phyloP scores from a whole-genome alignment of 83 land plant species.

The Thuja plicata region DNA sequence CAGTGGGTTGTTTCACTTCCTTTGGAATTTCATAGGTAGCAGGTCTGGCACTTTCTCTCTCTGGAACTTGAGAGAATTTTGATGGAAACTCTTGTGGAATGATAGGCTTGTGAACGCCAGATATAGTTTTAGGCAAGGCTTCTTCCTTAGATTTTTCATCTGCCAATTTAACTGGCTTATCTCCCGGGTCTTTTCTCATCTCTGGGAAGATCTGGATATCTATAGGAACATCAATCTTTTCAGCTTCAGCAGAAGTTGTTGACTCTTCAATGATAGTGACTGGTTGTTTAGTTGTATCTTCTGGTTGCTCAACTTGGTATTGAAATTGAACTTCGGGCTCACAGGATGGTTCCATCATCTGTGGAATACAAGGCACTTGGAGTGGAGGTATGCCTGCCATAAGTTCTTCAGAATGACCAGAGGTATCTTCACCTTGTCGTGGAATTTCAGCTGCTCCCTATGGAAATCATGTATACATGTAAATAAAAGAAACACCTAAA shows the following conservation, averaged over 20 bases:
- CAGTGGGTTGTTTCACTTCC: not conserved
- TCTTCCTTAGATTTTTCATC: not conserved
- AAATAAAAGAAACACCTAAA: not conserved
- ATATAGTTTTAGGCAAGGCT: not conserved
- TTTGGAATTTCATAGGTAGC: not conserved
- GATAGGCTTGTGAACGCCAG: not conserved
- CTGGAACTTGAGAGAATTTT: not conserved
- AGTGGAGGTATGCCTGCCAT: not conserved
- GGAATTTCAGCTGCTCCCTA: not conserved
- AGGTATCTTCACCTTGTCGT: not conserved
- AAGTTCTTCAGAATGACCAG: not conserved
- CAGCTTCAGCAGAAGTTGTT: not conserved
- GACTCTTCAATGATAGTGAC: not conserved
- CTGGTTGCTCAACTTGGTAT: not conserved
- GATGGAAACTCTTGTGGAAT: not conserved
- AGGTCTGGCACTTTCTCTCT: not conserved
- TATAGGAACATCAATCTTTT: not conserved
- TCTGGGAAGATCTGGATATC: not conserved
- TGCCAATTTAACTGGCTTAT: not conserved
- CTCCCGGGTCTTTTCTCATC: not conserved
- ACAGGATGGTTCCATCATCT: not conserved
- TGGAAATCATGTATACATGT: not conserved
- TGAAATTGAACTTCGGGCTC: not conserved
- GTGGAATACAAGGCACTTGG: not conserved
- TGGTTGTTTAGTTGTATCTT: not conserved